Evolutionary conservation across 1,139 yeast species (phyloP).

Genomic region (Arxiozyma telluris): DNA sequence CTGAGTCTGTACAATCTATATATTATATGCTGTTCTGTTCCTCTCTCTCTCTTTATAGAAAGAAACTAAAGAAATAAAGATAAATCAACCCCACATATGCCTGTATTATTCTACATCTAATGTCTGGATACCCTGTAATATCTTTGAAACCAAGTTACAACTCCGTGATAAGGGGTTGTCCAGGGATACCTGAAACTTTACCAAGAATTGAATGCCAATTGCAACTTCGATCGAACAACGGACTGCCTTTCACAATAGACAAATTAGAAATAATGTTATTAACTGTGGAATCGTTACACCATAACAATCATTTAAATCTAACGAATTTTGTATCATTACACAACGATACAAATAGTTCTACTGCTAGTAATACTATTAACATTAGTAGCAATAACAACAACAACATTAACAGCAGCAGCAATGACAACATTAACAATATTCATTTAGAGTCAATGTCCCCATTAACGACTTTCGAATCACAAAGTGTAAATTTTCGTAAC

Average conservation of each 20-base stretch:
- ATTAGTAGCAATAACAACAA: too few species aligned
- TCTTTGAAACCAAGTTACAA: constrained; percentile 35
- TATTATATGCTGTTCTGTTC: too few species aligned
- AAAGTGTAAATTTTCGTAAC: not conserved
- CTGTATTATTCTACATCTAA: not conserved
- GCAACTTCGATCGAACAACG: constrained; percentile 30
- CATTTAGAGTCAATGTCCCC: not conserved
- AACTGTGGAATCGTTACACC: constrained; percentile 22
- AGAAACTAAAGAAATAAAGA: not conserved
- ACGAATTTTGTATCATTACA: not conserved
- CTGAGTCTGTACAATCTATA: too few species aligned
- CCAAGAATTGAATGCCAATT: constrained; percentile 32
- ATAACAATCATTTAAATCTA: not conserved
- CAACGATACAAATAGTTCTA: not conserved
- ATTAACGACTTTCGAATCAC: not conserved
- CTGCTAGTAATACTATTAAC: too few species aligned
- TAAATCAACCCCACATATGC: not conserved
- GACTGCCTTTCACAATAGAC: constrained; percentile 72
- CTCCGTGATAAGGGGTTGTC: constrained; percentile 44
- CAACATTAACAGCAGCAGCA: too few species aligned
- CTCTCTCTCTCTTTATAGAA: too few species aligned
- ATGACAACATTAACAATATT: too few species aligned
- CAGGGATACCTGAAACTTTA: constrained; percentile 53
- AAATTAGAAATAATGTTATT: constrained; percentile 43
- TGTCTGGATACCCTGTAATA: constrained; percentile 27